Conservation (phyloP, 2,329 filamentous ascomycete species). For the Mycosphaerella arachidis region DNA sequence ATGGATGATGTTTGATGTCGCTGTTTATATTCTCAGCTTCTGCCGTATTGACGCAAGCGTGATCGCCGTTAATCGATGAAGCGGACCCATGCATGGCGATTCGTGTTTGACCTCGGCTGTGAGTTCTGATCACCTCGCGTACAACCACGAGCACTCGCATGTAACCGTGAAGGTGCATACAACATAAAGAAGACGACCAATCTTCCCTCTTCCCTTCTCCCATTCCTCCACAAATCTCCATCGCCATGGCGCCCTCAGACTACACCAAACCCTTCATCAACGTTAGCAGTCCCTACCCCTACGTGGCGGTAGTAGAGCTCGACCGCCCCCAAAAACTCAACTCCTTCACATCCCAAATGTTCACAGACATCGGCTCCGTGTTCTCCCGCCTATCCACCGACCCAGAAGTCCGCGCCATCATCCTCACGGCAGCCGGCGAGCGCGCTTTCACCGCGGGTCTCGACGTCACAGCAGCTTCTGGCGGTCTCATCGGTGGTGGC, state of each 20-base stretch:
- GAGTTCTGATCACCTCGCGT: no score
- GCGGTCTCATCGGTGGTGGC: constrained; percentile 12
- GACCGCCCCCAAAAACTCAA: constrained; percentile 84
- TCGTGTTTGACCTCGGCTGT: no score
- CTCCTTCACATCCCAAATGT: constrained; percentile 72
- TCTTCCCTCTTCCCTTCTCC: no score
- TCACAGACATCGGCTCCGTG: constrained; percentile 70
- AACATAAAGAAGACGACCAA: no score
- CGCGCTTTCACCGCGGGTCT: constrained; percentile 75
- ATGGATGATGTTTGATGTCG: constrained; percentile 1
- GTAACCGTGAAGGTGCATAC: no score
- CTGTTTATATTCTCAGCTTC: not conserved
- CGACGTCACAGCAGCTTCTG: constrained; percentile 45
- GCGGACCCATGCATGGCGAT: no score
- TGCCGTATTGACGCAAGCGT: no score
- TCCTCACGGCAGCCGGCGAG: constrained; percentile 77
- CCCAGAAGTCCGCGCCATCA: constrained; percentile 66
- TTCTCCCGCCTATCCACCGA: constrained; percentile 70
- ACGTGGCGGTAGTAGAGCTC: constrained; percentile 83
- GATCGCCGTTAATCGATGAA: no score
- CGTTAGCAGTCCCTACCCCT: constrained; percentile 62
- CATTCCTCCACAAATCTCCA: not conserved
- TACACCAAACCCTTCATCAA: constrained; percentile 20
- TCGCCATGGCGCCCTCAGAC: constrained; percentile 16
- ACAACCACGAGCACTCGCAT: no score